Evolutionary conservation across 805 yeast species (phyloP), one percentile per base, ranked within the genome.

Genomic region (Metschnikowia colocasiae): DNA sequence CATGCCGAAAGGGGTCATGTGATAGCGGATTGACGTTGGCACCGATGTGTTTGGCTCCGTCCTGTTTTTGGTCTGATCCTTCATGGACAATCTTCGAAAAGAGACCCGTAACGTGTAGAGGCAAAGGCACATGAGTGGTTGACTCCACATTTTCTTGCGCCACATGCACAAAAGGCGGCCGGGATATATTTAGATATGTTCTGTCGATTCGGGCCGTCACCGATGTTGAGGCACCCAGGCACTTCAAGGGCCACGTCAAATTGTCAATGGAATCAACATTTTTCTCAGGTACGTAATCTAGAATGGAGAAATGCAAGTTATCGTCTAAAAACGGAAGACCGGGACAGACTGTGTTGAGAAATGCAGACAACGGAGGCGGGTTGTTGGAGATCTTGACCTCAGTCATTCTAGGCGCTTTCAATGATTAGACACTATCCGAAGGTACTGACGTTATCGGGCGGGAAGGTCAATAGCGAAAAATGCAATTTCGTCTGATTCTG

Each of bases 1-100:
- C 80, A 23, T 70, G 64, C 45, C 70, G 69, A 55, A 75, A 80
- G 1, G 80, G 77, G 55, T 80, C 85, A 4, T 81, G 74, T 35
- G 62, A 50, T 45, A 80, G 60, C 0, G 84, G 81, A 49, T 78
- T 79, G 25, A 80, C 69, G 38, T 70, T 70, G 37, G 83, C 80
- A 0, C 83, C 85, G 18, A 80, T 67, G 23, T 69, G 75, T 3
- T 75, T 74, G 15, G 45, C 47, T 23, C 73, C 78, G 25, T 67
- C 72, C 42, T 69, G 54, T 25, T 65, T 67, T 45, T 69, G 71
- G 37, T 67, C 73, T 38, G 63, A 64, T 22, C 64, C 61, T 4
- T 60, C 62, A 1, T 59, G 71, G 61, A 60, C 66, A 43, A 27
- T 66, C 60, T 49, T 71, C 15, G 59, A 52, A 40, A 79, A 69